phyloP scores from a whole-genome alignment of 768 basidiomycete species.

The Chlorophyllum brunneum region DNA sequence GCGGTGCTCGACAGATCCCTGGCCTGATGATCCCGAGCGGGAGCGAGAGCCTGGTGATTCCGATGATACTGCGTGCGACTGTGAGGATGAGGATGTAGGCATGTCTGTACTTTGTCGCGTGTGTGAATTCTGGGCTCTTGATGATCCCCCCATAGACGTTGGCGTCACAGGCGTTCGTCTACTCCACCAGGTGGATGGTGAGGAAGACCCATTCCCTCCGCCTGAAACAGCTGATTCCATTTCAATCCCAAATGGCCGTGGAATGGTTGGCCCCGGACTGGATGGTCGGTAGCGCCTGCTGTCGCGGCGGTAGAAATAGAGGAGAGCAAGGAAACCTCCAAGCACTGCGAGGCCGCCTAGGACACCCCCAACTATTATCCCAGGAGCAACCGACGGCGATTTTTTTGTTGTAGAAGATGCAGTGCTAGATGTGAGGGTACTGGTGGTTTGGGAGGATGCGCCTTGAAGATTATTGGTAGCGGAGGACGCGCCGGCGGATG shows the following conservation, averaged over 20 bases:
- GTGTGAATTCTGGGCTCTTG: not conserved
- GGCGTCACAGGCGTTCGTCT: not conserved
- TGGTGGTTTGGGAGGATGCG: not conserved
- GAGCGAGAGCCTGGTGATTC: not conserved
- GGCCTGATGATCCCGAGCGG: not conserved
- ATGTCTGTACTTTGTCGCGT: not conserved
- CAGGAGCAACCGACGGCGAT: not conserved
- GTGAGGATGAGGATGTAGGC: not conserved
- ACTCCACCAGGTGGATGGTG: not conserved
- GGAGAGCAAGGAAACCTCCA: not conserved
- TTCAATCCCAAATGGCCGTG: not conserved
- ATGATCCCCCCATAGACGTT: not conserved
- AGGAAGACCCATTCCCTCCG: not conserved
- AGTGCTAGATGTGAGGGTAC: not conserved
- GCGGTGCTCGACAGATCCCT: conserved; percentile 17
- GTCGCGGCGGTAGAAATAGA: conserved; percentile 9
- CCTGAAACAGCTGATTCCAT: too few species aligned
- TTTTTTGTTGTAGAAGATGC: not conserved
- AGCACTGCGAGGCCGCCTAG: conserved; percentile 6
- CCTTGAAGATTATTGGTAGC: not conserved
- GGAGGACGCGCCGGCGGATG: too few species aligned
- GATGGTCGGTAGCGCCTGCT: not conserved
- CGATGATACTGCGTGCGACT: not conserved
- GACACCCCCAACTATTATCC: conserved; percentile 8
- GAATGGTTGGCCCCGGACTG: not conserved